Evolutionary conservation across 78 protist genomes (phyloP).

Genomic region (Dictyostelium capitatum): DNA sequence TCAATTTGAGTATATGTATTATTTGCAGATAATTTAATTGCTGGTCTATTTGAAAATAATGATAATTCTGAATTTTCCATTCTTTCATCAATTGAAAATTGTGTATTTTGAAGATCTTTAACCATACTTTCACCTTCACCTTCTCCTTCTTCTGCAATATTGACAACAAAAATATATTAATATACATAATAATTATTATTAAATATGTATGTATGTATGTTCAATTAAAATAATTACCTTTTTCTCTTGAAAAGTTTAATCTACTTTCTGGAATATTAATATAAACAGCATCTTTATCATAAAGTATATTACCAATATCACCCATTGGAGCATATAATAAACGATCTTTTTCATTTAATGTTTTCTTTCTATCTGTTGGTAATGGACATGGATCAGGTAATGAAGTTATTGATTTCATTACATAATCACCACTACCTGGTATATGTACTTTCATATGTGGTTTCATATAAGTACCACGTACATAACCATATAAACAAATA

Average conservation of each 20-base stretch:
- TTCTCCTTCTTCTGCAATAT: constrained; percentile 41
- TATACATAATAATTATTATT: not conserved
- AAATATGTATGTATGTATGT: not conserved
- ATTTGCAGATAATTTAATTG: constrained; percentile 54
- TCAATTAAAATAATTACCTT: not conserved
- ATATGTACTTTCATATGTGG: constrained; percentile 93
- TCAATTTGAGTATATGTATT: constrained; percentile 39
- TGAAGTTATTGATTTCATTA: constrained; percentile 73
- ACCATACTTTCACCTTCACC: constrained; percentile 92
- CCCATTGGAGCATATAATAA: constrained; percentile 95
- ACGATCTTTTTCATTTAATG: constrained; percentile 88
- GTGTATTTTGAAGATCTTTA: constrained; percentile 55
- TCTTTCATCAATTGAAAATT: constrained; percentile 51
- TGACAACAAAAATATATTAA: not conserved
- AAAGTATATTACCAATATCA: constrained; percentile 97
- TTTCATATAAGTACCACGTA: constrained; percentile 96
- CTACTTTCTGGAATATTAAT: constrained; percentile 87
- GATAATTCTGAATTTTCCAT: constrained; percentile 55
- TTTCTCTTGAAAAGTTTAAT: constrained; percentile 31
- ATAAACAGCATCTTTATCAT: constrained; percentile 98
- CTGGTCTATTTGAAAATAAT: constrained; percentile 46
- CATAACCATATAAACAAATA: constrained; percentile 94
- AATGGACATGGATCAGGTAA: constrained; percentile 98
- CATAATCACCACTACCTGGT: constrained; percentile 98
- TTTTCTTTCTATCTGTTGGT: constrained; percentile 84